Base-by-base conservation (phyloP, 225 moss, liverwort and hornwort species). In the Sphagnum tenellum region DNA sequence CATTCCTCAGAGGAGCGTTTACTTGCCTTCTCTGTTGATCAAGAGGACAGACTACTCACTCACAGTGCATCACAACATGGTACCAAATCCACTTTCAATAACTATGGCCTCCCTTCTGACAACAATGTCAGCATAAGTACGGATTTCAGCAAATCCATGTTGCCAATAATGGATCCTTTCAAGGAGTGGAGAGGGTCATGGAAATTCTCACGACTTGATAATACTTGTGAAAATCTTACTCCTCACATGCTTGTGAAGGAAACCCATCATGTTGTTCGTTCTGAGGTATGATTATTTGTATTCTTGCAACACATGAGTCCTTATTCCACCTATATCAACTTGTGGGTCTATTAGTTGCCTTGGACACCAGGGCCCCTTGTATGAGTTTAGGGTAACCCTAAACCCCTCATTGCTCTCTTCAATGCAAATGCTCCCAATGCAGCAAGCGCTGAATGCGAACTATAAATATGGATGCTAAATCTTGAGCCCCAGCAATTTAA, bases 1-100 rank as follows among this genome's bases (percentile, higher is more conserved):
- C 74, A 74, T 46, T 81, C 76, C 65, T 85, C 85, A 6, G 79
- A 78, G 70, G 85, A 85, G 57, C 85, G 81, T 69, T 72, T 85
- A 65, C 76, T 85, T 55, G 81, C 81, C 45, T 85, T 81, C 50
- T 81, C 81, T 65, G 71, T 57, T 3, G 85, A 85, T 66, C 81
- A 85, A 72, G 78, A 81, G 61, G 85, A 81, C 44, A 76, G 57
- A 58, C 81, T 81, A 58, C 81, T 81, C 45, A 69, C 85, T 11
- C 73, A 68, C 64, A 78, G 78, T 67, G 85, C 81, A 64, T 78
- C 85, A 51, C 81, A 78, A n/a, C 58, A 47, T 53, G 85, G 75
- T 8, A 73, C 78, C 49, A 85, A 81, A 69, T 67, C 81, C 60
- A 69, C 69, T 63, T 69, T 81, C 9, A 50, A n/a, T 14, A 63